These are phyloP conservation scores for sorghum (Sorghum bicolor) DNA, from an alignment of 176 grass and related monocot genomes.

Conservation along the genomic window Sorghum_bicolor_NCBIv3 NC_012872.2:10687501-10688000, in stretches of 20 bases:
- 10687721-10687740: not conserved
- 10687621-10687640: not conserved
- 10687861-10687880: conserved; percentile 5
- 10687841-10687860: not conserved
- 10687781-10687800: not conserved
- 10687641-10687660: not conserved
- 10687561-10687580: not conserved
- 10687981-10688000: not conserved
- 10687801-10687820: not conserved
- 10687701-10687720: not conserved
- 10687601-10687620: not conserved
- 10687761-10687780: not conserved
- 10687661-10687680: not conserved
- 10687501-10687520: not conserved
- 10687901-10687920: conserved; percentile 1
- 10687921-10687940: not conserved
- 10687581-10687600: not conserved
- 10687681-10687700: conserved; percentile 18
- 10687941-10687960: not conserved
- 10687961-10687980: not conserved
- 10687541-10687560: not conserved
- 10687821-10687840: not conserved
- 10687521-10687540: not conserved
- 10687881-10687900: not conserved
- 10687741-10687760: not conserved